Evolutionary conservation across 2,329 filamentous ascomycete species (phyloP), one percentile per base, ranked within the genome.

Genomic region (Cordyceps cateniannulata): DNA sequence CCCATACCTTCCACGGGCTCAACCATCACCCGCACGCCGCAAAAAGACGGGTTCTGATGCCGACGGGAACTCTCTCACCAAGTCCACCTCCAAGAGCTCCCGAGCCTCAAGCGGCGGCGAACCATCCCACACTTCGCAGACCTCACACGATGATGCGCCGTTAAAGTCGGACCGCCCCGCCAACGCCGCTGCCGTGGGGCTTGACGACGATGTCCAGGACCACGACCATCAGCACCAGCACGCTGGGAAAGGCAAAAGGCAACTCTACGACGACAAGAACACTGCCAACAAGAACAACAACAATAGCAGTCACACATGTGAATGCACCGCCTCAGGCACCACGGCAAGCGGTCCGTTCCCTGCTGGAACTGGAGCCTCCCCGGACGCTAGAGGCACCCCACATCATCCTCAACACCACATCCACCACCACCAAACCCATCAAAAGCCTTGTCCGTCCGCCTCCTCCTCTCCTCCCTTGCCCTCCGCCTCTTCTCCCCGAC

Each of bases 111-210:
- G 58, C 47, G 40, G 29, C 25, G 58, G 42, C 29, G 58, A 48
- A 8, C 48, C 44, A 18, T 25, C 57, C 18, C 38, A 42, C 14
- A 14, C 38, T 14, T 59, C 57, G 9, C 49, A 42, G 35, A 14
- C 49, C 27, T 60, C 40, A 22, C 42, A 10, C 20, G 42, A 42
- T 16, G 40, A 42, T 2, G 18, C 58, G 49, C 58, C 49, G 49
- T 54, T 48, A 42, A 22, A 53, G 50, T 24, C 42, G 49, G 58
- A 27, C 40, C 58, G 49, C 50, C 55, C 45, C 55, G 47, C 45
- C 20, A n/a, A 58, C 25, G 49, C 49, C 57, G 57, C 40, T 47
- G 57, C 48, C 58, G 58, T 60, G 58, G 58, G 49, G 40, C 49
- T 16, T 18, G 42, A 52, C 35, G 20, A 51, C 22, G 48, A 32